Evolutionary conservation across 495 filamentous ascomycete species (phyloP), one percentile per base, ranked within the genome.

Genomic region (Aspergillus heteromorphus): DNA sequence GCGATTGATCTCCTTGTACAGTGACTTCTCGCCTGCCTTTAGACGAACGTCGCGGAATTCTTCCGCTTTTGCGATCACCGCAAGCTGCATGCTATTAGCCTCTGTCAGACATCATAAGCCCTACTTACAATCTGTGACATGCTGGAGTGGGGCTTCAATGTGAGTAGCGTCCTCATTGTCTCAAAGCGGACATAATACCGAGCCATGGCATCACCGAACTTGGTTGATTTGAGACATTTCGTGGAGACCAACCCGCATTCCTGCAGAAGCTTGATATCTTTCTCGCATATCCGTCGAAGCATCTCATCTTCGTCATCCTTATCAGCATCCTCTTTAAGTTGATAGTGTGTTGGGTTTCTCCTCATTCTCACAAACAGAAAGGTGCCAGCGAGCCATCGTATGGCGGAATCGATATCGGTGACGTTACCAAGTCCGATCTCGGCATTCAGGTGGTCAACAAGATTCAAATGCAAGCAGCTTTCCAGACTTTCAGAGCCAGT

Each of bases 381-480:
- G 0, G 93, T 97, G 0, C 91, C 85, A 16, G 74, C 73, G 21
- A 98, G 83, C 93, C 93, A 98, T 56, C 68, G 77, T 57, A 86
- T 87, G 20, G 93, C 93, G 0, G 87, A 84, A 4, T 82, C 61
- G 0, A 88, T 67, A 53, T 86, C 76, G 2, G 73, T 81, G 53
- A 98, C 85, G 1, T 89, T 95, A 2, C 88, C 87, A 5, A 97
- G 76, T 20, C 87, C 87, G 40, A 97, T 89, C 63, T 98, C 93
- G 0, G 92, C 92, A 67, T 98, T 97, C 57, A 97, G 68, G 66
- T 97, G 92, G 51, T 96, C 92, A 34, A 96, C 88, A 1, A 97
- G 73, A 58, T 95, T 91, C 31, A 84, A 76, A 71, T 97, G 92
- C 14, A 97, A 77, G 25, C 82, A 83, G 67, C 93, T 98, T 64